A percentile compares a stretch with the other conserved stretches of the same genome.
Evolutionary conservation across 1,284 basidiomycete species (phyloP).

Genomic region (Fomitiporia mediterranea): DNA sequence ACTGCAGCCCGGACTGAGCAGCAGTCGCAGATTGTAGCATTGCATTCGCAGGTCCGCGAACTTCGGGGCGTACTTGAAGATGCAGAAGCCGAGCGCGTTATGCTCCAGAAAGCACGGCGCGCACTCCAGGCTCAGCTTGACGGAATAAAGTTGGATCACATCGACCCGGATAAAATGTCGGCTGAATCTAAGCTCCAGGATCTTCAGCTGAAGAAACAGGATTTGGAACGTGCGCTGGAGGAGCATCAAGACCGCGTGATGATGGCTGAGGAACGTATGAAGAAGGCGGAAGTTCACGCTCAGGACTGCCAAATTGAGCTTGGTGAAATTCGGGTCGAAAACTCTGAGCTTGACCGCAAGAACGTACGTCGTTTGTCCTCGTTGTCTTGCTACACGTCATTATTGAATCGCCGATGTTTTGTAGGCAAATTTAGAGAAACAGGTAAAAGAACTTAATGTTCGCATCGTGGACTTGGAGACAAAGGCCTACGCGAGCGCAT

Average conservation of each 20-base stretch:
- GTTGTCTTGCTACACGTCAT: constrained; percentile 12
- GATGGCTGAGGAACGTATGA: constrained; percentile 72
- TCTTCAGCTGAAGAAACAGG: constrained; percentile 73
- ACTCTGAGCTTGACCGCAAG: constrained; percentile 69
- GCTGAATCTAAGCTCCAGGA: constrained; percentile 73
- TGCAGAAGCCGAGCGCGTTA: constrained; percentile 72
- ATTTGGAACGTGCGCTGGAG: constrained; percentile 72
- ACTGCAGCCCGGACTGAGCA: constrained; percentile 70
- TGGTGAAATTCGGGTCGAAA: constrained; percentile 69
- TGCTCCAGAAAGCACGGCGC: constrained; percentile 79
- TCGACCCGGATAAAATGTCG: constrained; percentile 65
- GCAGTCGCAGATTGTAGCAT: constrained; percentile 75
- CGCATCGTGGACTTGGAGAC: constrained; percentile 80
- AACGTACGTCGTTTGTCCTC: constrained; percentile 50
- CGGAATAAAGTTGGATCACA: constrained; percentile 70
- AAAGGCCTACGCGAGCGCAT: constrained; percentile 60
- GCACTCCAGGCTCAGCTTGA: constrained; percentile 77
- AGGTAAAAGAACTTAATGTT: constrained; percentile 76
- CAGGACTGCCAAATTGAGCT: constrained; percentile 73
- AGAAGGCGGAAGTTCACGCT: constrained; percentile 72
- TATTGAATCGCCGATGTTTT: constrained; percentile 1
- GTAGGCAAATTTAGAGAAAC: constrained; percentile 77
- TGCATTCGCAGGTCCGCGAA: constrained; percentile 83
- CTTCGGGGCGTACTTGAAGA: constrained; percentile 77
- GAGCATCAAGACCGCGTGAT: constrained; percentile 71